These are phyloP conservation scores for Hypoxylon sp. DNA, from an alignment of 2,329 filamentous ascomycete species.

Conservation along the genomic window DNA sequence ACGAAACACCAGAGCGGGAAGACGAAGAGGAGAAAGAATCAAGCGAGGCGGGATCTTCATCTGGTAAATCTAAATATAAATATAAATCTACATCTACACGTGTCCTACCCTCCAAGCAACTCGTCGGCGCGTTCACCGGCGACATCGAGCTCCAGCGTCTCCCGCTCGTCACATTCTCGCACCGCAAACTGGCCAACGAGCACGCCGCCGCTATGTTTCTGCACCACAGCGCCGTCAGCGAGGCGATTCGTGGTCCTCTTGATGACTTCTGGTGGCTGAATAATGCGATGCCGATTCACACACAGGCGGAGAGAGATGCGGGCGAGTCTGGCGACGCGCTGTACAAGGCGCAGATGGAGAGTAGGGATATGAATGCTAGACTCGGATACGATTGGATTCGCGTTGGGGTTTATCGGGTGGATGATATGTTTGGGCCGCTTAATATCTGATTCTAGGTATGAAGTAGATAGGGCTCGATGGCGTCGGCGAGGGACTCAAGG, in stretches of 20 bases:
- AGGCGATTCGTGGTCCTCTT: slow-evolving; percentile 6
- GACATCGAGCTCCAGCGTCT: slow-evolving; percentile 26
- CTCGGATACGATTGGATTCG: slow-evolving; percentile 38
- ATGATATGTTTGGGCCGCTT: slow-evolving; percentile 37
- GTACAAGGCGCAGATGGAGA: slow-evolving; percentile 28
- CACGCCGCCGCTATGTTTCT: slow-evolving; percentile 35
- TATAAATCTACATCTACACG: too few species aligned
- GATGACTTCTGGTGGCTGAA: slow-evolving; percentile 37
- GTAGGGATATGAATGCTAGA: slow-evolving; percentile 27
- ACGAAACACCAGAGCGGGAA: neutral
- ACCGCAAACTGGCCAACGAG: slow-evolving; percentile 35
- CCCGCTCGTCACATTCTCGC: slow-evolving; percentile 29
- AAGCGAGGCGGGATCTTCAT: too few species aligned
- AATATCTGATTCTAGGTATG: slow-evolving; percentile 36
- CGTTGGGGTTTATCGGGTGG: slow-evolving; percentile 33
- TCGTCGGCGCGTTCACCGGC: slow-evolving; percentile 3
- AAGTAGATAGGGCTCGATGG: too few species aligned
- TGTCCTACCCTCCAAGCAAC: too few species aligned
- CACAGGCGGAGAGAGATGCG: slow-evolving; percentile 10
- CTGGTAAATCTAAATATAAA: too few species aligned
- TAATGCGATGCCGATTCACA: slow-evolving; percentile 25
- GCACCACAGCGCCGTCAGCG: slow-evolving; percentile 18
- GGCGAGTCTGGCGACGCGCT: slow-evolving; percentile 9
- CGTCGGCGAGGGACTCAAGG: too few species aligned
- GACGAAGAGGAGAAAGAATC: too few species aligned